phyloP scores from a whole-genome alignment of 192 early-diverging fungal genomes.

The Mortierella claussenii region DNA sequence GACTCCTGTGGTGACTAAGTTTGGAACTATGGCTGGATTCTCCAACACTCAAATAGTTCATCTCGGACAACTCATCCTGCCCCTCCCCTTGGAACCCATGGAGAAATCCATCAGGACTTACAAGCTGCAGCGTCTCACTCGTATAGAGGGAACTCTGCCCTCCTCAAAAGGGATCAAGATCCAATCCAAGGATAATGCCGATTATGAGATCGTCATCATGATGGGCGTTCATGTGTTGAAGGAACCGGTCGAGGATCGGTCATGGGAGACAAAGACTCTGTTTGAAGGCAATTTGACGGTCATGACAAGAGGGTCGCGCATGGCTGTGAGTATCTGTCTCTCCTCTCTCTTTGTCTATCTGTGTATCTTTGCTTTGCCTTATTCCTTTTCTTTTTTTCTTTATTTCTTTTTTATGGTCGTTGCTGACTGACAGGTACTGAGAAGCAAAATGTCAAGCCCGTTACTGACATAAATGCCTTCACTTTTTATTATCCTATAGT shows the following conservation, averaged over 20 bases:
- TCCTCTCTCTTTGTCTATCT: no score
- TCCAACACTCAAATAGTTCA: conserved; percentile 37
- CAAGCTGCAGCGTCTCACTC: conserved; percentile 15
- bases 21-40: conserved; percentile 46
- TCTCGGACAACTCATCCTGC: conserved; percentile 15
- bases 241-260: conserved; percentile 41
- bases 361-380: no score
- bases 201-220: conserved; percentile 50
- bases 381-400: no score
- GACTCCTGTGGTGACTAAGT: conserved; percentile 39
- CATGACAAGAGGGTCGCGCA: conserved; percentile 35
- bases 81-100: conserved; percentile 14
- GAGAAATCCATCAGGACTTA: conserved; percentile 40
- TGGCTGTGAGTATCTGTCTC: conserved; percentile 22
- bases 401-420: no score
- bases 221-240: conserved; percentile 39
- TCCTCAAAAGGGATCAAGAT: conserved; percentile 4
- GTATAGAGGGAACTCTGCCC: conserved; percentile 4
- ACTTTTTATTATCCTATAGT: background rate
- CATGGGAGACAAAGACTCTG: conserved; percentile 34
- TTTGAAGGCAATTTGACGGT: conserved; percentile 33
- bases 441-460: background rate
- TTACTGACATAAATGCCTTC: background rate
- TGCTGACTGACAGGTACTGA: no score
- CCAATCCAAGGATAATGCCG: conserved; percentile 28